A percentile compares a stretch with the other conserved stretches of the same genome.
phyloP scores from a whole-genome alignment of 2,329 filamentous ascomycete genomes.

The Bipolaris victoriae region DNA sequence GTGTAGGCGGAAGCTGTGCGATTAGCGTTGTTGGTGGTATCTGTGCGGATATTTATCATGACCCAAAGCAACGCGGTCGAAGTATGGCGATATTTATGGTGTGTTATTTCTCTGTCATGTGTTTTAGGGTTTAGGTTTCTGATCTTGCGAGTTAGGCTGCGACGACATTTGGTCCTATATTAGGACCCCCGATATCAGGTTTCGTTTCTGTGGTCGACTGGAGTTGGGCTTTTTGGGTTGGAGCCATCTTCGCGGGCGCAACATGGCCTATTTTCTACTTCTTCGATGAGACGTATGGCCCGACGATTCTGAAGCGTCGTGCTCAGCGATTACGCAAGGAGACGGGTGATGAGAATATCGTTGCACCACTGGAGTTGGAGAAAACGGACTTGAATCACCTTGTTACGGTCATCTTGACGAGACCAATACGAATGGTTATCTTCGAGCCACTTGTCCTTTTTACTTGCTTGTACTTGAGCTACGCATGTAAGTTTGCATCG shows the following conservation, averaged over 20 bases:
- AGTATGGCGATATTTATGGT: slow-evolving; percentile 45
- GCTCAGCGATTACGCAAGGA: slow-evolving; percentile 64
- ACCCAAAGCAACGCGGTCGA: slow-evolving; percentile 51
- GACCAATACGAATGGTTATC: slow-evolving; percentile 75
- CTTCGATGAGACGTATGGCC: slow-evolving; percentile 61
- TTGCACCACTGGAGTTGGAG: slow-evolving; percentile 69
- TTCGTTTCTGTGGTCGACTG: slow-evolving; percentile 67
- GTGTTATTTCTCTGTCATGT: background rate
- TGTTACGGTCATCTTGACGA: slow-evolving; percentile 70
- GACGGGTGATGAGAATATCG: slow-evolving; percentile 59
- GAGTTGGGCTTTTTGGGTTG: slow-evolving; percentile 75
- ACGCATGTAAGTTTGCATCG: slow-evolving; percentile 56
- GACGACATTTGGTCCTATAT: slow-evolving; percentile 70
- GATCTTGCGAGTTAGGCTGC: slow-evolving; percentile 58
- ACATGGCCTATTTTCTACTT: slow-evolving; percentile 67
- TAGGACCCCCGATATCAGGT: slow-evolving; percentile 69
- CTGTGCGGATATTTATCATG: slow-evolving; percentile 69
- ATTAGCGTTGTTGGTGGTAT: slow-evolving; percentile 67
- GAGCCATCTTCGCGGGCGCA: slow-evolving; percentile 68
- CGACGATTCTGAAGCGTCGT: slow-evolving; percentile 55
- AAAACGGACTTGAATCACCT: slow-evolving; percentile 64
- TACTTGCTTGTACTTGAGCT: slow-evolving; percentile 71
- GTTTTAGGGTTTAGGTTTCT: background rate
- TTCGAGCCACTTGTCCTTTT: slow-evolving; percentile 76
- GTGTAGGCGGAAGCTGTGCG: slow-evolving; percentile 53